Conservation (phyloP, 2,329 filamentous ascomycete species). For the Diaporthe vexans region DNA sequence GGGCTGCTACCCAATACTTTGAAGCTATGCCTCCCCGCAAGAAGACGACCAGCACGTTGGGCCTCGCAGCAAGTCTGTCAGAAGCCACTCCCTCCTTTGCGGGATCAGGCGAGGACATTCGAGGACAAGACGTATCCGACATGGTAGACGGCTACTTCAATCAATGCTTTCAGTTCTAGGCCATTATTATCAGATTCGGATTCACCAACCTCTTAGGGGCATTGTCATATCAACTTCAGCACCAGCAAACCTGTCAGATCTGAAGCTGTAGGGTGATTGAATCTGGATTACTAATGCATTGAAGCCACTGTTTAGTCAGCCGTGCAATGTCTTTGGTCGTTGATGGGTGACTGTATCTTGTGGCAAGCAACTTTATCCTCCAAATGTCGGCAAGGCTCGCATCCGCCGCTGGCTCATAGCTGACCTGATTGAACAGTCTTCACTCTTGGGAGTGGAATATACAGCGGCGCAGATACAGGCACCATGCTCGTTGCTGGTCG, state of each 20-base stretch:
- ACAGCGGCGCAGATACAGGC: constrained; percentile 58
- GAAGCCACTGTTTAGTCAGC: constrained; percentile 64
- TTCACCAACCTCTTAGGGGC: constrained; percentile 45
- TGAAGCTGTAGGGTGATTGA: constrained; percentile 45
- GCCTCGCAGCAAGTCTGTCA: too few relatives aligned
- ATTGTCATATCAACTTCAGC: constrained; percentile 47
- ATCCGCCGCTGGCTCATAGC: constrained; percentile 55
- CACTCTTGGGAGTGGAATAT: constrained; percentile 64
- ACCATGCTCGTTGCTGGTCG: constrained; percentile 62
- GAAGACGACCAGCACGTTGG: too few relatives aligned
- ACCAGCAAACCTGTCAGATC: constrained; percentile 46
- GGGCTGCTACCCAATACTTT: too few relatives aligned
- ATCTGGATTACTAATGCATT: constrained; percentile 52
- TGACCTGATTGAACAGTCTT: constrained; percentile 59
- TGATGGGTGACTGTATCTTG: not conserved
- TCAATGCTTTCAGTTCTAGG: constrained; percentile 45
- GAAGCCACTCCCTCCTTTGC: too few relatives aligned
- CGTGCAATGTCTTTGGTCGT: constrained; percentile 42
- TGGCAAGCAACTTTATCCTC: not conserved
- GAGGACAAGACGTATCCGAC: too few relatives aligned
- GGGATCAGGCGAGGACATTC: too few relatives aligned
- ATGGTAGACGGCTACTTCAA: too few relatives aligned
- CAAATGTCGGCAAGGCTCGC: constrained; percentile 42
- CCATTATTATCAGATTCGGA: constrained; percentile 44
- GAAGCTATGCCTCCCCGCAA: too few relatives aligned